These are phyloP conservation scores for Termitomyces titanicus DNA, from an alignment of 768 basidiomycete species.

Conservation along the genomic window DNA sequence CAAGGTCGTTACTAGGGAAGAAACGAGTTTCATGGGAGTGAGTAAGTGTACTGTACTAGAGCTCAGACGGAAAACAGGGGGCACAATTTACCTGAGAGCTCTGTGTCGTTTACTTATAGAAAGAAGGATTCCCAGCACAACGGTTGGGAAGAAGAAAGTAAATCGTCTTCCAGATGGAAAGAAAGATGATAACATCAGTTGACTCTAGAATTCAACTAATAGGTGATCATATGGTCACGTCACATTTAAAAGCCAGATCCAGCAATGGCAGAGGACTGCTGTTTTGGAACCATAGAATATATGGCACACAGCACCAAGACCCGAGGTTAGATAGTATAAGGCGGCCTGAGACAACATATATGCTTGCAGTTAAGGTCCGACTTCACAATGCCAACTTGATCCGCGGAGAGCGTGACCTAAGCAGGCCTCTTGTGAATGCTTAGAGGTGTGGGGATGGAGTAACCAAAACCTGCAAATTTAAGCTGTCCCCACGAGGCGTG, in stretches of 20 bases:
- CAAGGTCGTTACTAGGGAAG: background rate
- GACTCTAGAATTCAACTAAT: background rate
- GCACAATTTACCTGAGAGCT: background rate
- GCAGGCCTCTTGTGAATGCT: background rate
- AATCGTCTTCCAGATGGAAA: background rate
- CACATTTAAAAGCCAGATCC: background rate
- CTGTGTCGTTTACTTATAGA: background rate
- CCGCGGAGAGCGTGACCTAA: conserved; percentile 2
- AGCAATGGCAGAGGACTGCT: background rate
- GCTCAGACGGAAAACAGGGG: background rate
- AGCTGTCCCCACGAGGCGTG: no score
- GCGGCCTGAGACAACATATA: background rate
- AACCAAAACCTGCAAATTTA: background rate
- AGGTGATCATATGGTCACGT: background rate
- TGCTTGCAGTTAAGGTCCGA: conserved; percentile 1
- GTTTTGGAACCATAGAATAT: background rate
- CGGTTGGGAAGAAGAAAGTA: no score
- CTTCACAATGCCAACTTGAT: background rate
- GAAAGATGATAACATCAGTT: background rate
- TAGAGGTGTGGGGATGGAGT: conserved; percentile 1
- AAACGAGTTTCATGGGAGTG: background rate
- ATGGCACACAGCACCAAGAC: background rate
- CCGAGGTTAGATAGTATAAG: background rate
- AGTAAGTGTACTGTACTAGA: background rate
- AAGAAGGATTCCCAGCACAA: background rate